These are phyloP conservation scores for Trichoderma reesei DNA, from an alignment of 495 filamentous ascomycete genomes.

Conservation along the genomic window DNA sequence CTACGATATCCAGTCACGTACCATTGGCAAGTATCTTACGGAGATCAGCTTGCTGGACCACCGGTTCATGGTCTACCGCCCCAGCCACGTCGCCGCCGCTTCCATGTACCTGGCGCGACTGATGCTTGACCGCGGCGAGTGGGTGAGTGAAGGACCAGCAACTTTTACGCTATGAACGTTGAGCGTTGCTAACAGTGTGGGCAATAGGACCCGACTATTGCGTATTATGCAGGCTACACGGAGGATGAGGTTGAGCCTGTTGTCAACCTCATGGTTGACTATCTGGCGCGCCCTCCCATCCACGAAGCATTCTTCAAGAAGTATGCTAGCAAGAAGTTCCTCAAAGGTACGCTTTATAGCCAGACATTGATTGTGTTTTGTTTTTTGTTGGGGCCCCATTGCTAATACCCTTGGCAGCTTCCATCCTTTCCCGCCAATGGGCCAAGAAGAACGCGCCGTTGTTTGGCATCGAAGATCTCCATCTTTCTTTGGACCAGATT, in stretches of 20 bases:
- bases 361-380: conserved; percentile 14
- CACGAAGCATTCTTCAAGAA: conserved; percentile 99
- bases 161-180: neutral
- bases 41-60: conserved; percentile 94
- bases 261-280: conserved; percentile 89
- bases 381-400: too few species aligned
- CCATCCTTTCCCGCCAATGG: conserved; percentile 85
- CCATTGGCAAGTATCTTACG: conserved; percentile 95
- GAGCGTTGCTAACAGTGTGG: conserved; percentile 17
- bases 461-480: conserved; percentile 32
- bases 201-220: conserved; percentile 68
- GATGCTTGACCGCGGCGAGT: conserved; percentile 78
- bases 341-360: conserved; percentile 61
- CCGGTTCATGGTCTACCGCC: conserved; percentile 75
- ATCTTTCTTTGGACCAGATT: conserved; percentile 34
- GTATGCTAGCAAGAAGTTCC: conserved; percentile 96
- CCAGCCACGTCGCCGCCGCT: conserved; percentile 82
- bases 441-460: conserved; percentile 61
- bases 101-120: conserved; percentile 91
- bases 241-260: conserved; percentile 90
- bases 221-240: conserved; percentile 86
- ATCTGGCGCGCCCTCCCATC: conserved; percentile 73
- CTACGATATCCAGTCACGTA: conserved; percentile 95
- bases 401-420: conserved; percentile 48
- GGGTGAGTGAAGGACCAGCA: conserved; percentile 50